Evolutionary conservation across 1,139 yeast genomes (phyloP), one percentile per base, ranked within the genome.

Genomic region (Candida sanyaensis): DNA sequence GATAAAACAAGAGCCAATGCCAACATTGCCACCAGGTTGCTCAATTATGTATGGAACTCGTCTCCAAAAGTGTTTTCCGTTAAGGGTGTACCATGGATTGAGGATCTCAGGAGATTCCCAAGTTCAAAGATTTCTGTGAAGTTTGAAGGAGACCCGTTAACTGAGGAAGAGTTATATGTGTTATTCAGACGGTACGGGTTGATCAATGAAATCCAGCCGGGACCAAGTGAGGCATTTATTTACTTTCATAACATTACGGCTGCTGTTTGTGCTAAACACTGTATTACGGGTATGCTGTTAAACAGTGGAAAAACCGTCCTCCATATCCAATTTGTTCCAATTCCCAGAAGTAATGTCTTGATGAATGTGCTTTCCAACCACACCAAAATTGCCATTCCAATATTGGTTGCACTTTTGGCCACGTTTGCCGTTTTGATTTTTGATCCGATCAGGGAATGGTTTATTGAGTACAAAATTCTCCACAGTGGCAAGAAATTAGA

Each of bases 41-140:
- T 50, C n/a, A 54, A 58, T 32, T 44, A 48, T 8, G 4, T 68
- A 1, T 55, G 60, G 47, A 55, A 57, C 31, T 50, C 50, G 4
- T 64, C 60, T 76, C 83, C 66, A 64, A 68, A 52, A 60, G 87
- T 71, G 47, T 86, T 75, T 59, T 83, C 88, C 0, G 98, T 95
- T 1, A 86, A 86, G 56, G 99, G 99, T 50, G 77, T 82, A 0
- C 99, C 99, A 0, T 93, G 98, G 97, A 88, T 93, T 53, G 98
- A 93, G 66, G 99, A 93, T 63, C 73, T 93, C 61, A 79, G 88
- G 55, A 71, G 97, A 54, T 79, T 78, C 54, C 96, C 96, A 8
- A 83, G 86, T 50, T 68, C 75, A 10, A 74, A 76, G 23, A 66
- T 93, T 32, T 77, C 80, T 48, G 84, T 92, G 3, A 76, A 77